Evolutionary conservation across 2,329 filamentous ascomycete genomes (phyloP), one percentile per base, ranked within the genome.

Genomic region (Neonectria punicea): DNA sequence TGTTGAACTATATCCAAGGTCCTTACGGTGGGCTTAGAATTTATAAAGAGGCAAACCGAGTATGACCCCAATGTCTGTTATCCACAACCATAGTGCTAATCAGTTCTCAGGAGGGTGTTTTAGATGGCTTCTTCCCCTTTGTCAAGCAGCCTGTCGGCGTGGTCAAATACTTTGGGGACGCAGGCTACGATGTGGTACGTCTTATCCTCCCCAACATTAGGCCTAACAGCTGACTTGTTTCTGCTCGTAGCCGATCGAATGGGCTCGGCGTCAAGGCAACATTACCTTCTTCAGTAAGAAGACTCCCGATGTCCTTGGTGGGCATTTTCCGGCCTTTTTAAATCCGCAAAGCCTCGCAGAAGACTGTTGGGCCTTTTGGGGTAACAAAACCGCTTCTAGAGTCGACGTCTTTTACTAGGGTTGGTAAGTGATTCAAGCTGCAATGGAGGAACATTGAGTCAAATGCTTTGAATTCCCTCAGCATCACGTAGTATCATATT

Each of bases 1-100:
- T 67, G 57, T 51, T 67, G 47, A n/a, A 69, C 18, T 69, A 59
- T 2, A 69, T 70, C 2, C 67, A 66, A 14, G 67, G 63, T 4
- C 67, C 67, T 16, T 36, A 1, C 67, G 41, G 41, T 13, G 14
- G 28, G 30, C 39, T 39, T 3, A 54, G 58, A 39, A 44, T 51
- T 36, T 50, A 25, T 41, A 55, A 54, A 39, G 58, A 60, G 34
- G 58, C 49, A 4, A 18, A 55, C 7, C 49, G 58, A 10, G 58
- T 60, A 60, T n/a, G 57, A 9, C 34, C 4, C 9, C n/a, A 22
- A 3, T 44, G 41, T 13, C 14, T 43, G 9, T 11, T 20, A 20
- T 6, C 18, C 13, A 16, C 9, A 25, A 25, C 25, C 5, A 25
- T 25, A 25, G 25, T 25, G 25, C 25, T 25, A 25, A 25, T 25